Evolutionary conservation across 139 green algal genomes (phyloP), one percentile per base, ranked within the genome.

Genomic region (Dunaliella sp.): DNA sequence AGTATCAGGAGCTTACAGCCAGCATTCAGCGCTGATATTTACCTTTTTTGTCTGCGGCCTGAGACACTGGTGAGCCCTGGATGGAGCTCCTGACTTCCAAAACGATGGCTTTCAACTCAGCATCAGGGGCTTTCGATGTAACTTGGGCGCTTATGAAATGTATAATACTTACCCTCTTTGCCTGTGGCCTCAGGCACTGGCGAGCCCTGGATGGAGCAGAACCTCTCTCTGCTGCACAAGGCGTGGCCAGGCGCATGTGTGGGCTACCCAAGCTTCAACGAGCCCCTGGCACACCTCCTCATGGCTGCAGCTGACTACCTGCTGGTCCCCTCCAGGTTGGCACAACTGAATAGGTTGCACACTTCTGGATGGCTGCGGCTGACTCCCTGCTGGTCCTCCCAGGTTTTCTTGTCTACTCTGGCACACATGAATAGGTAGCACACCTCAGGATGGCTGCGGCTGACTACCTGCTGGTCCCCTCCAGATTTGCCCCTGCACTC

Each of bases 371-470:
- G 83, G 95, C 95, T 2, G 95, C 80, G 12, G 85, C 87, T 0
- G 95, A 97, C 90, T 95, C 92, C 80, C 75, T 97, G 35, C n/a
- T 97, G n/a, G 85, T 98, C 26, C 95, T 95, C 0, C 96, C 92
- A n/a, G n/a, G n/a, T n/a, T n/a, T n/a, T n/a, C n/a, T 58, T n/a
- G n/a, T n/a, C n/a, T n/a, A n/a, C n/a, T n/a, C n/a, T n/a, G n/a
- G n/a, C n/a, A n/a, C n/a, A n/a, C n/a, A n/a, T n/a, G n/a, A n/a
- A n/a, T n/a, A n/a, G n/a, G n/a, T 95, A 35, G 93, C 93, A 26
- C 96, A 97, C 86, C 90, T 94, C 25, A 86, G 98, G 0, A 83
- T 96, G 83, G 95, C 95, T 2, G 95, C 80, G 12, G 85, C 87
- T 0, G 95, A 97, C 90, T 95, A 92, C 80, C 75, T 97, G 35